Evolutionary conservation across 2,329 filamentous ascomycete genomes (phyloP).

Genomic region (Aspergillus fumigatiaffinis): DNA sequence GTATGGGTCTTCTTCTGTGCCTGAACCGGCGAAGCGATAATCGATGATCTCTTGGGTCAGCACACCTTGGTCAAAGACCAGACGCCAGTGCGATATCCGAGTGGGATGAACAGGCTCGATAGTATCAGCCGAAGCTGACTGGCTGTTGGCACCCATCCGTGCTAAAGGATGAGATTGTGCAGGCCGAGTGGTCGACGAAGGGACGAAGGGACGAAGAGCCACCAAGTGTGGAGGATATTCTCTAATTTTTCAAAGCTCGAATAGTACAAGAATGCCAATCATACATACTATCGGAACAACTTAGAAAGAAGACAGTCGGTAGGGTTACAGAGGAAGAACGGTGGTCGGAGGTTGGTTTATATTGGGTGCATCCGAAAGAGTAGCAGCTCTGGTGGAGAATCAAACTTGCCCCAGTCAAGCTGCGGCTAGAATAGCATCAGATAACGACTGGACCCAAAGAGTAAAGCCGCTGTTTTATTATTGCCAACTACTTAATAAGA

Average conservation of each 20-base stretch:
- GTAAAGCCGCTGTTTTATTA: neutral
- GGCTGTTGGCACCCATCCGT: neutral
- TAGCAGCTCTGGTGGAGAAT: neutral
- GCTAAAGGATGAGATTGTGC: neutral
- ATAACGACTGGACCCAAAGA: neutral
- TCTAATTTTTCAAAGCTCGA: neutral
- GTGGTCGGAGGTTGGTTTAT: neutral
- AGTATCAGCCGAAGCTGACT: neutral
- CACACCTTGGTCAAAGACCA: constrained; percentile 56
- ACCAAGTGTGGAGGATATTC: neutral
- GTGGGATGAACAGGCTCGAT: constrained; percentile 10
- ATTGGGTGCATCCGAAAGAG: neutral
- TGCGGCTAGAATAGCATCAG: neutral
- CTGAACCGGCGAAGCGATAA: constrained; percentile 56
- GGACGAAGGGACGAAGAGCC: neutral
- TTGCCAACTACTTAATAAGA: neutral
- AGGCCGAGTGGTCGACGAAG: neutral
- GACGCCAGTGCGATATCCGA: constrained; percentile 39
- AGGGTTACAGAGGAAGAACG: neutral
- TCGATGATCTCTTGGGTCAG: constrained; percentile 56
- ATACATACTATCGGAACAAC: neutral
- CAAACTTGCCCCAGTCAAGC: neutral
- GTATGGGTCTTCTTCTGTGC: constrained; percentile 65
- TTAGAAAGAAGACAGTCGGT: neutral
- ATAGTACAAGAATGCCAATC: neutral